Conservation (phyloP, 768 basidiomycete species). For the Amanita rubescens region DNA sequence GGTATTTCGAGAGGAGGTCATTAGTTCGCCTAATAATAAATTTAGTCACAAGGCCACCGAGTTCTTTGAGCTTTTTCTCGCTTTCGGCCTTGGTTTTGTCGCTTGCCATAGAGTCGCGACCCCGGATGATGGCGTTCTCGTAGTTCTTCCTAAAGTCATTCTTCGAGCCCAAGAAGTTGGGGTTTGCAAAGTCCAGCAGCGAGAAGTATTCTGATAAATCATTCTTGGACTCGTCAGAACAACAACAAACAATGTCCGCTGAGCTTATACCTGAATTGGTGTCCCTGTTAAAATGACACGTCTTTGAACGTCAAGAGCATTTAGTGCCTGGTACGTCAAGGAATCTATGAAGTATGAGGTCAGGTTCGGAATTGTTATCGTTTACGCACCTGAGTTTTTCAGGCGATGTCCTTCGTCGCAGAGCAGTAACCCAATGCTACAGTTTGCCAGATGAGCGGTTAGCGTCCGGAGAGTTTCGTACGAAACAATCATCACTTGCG, state of each 20-base stretch:
- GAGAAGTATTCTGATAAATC: slow-evolving; percentile 95
- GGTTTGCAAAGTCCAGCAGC: slow-evolving; percentile 87
- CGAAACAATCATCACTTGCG: slow-evolving; percentile 92
- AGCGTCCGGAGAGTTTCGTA: slow-evolving; percentile 92
- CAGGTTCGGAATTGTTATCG: not conserved
- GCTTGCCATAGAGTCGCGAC: slow-evolving; percentile 82
- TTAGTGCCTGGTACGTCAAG: slow-evolving; percentile 79
- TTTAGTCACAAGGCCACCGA: slow-evolving; percentile 79
- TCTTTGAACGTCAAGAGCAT: slow-evolving; percentile 75
- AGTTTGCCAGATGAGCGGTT: slow-evolving; percentile 65
- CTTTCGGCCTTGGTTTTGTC: slow-evolving; percentile 71
- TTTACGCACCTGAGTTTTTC: slow-evolving; percentile 80
- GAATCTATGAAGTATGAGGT: slow-evolving; percentile 47
- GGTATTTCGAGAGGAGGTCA: slow-evolving; percentile 89
- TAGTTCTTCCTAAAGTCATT: slow-evolving; percentile 94
- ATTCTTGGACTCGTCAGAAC: slow-evolving; percentile 43
- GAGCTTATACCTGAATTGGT: slow-evolving; percentile 64
- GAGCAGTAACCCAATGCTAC: slow-evolving; percentile 84
- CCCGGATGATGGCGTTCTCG: slow-evolving; percentile 84
- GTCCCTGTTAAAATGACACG: slow-evolving; percentile 93
- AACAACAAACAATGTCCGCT: not conserved
- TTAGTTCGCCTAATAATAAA: slow-evolving; percentile 96
- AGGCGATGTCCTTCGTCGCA: slow-evolving; percentile 97
- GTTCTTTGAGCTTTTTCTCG: slow-evolving; percentile 87
- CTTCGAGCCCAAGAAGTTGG: slow-evolving; percentile 81